Conservation (phyloP, 2,329 filamentous ascomycete genomes). For the Penicillium sp. region DNA sequence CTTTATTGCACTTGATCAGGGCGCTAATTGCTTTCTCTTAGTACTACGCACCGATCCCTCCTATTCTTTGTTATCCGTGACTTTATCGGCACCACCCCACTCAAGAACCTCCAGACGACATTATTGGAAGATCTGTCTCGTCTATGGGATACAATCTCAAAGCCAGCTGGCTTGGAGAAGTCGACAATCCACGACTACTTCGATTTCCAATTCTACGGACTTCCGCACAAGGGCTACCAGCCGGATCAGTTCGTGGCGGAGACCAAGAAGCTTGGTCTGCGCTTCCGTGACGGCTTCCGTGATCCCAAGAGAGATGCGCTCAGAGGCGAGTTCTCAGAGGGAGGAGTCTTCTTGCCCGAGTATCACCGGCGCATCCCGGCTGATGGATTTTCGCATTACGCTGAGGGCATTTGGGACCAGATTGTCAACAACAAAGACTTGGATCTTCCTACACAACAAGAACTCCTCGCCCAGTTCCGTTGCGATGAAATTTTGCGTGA, state of each 20-base stretch:
- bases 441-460: conserved; percentile 94
- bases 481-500: conserved; percentile 96
- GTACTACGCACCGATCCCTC: conserved; percentile 82
- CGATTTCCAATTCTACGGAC: conserved; percentile 92
- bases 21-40: conserved; percentile 37
- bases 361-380: conserved; percentile 96
- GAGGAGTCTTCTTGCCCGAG: conserved; percentile 84
- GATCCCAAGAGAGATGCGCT: conserved; percentile 63
- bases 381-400: conserved; percentile 94
- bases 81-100: conserved; percentile 87
- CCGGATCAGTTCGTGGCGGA: conserved; percentile 85
- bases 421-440: conserved; percentile 99
- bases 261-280: conserved; percentile 73
- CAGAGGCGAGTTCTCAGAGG: conserved; percentile 70
- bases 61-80: conserved; percentile 99
- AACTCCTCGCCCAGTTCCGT: conserved; percentile 92
- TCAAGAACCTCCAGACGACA: conserved; percentile 86
- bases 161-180: conserved; percentile 82
- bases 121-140: conserved; percentile 85
- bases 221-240: conserved; percentile 96
- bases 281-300: conserved; percentile 81
- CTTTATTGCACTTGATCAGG: not conserved
- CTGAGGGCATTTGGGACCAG: conserved; percentile 94
- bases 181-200: conserved; percentile 96
- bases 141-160: conserved; percentile 91